Evolutionary conservation across 2,329 filamentous ascomycete genomes (phyloP).

Genomic region (Aspergillus sp.): DNA sequence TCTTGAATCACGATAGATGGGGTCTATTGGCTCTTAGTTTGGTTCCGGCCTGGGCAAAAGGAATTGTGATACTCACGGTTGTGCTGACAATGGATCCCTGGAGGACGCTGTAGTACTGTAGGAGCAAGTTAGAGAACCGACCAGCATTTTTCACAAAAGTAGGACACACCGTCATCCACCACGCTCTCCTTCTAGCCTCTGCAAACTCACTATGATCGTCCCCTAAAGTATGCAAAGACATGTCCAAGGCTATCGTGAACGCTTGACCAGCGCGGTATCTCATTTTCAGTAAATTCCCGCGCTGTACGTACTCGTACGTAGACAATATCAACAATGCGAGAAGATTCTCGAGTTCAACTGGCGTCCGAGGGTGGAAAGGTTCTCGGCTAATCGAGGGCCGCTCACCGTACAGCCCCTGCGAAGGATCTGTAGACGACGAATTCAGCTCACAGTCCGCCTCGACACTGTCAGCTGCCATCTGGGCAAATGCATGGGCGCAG

Average conservation of each 20-base stretch:
- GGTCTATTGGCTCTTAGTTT: conserved; percentile 20
- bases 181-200: conserved; percentile 38
- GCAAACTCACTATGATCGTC: conserved; percentile 30
- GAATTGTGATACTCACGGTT: conserved; percentile 25
- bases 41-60: not conserved
- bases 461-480: conserved; percentile 32
- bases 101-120: conserved; percentile 39
- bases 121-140: conserved; percentile 14
- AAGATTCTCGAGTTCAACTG: conserved; percentile 37
- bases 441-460: conserved; percentile 39
- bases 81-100: conserved; percentile 42
- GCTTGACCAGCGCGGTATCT: conserved; percentile 40
- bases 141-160: conserved; percentile 35
- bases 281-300: conserved; percentile 42
- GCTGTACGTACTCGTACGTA: conserved; percentile 41
- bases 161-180: conserved; percentile 42
- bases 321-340: conserved; percentile 38
- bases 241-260: conserved; percentile 37
- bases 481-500: conserved; percentile 35
- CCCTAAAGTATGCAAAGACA: conserved; percentile 33
- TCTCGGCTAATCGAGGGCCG: conserved; percentile 27
- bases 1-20: conserved; percentile 40
- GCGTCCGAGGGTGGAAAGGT: conserved; percentile 32
- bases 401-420: conserved; percentile 31
- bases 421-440: conserved; percentile 33